Percentiles rank a stretch among this genome's conserved stretches.
These are phyloP conservation scores for Porodaedalea pini DNA, from an alignment of 1,284 basidiomycete species.

Conservation along the genomic window DNA sequence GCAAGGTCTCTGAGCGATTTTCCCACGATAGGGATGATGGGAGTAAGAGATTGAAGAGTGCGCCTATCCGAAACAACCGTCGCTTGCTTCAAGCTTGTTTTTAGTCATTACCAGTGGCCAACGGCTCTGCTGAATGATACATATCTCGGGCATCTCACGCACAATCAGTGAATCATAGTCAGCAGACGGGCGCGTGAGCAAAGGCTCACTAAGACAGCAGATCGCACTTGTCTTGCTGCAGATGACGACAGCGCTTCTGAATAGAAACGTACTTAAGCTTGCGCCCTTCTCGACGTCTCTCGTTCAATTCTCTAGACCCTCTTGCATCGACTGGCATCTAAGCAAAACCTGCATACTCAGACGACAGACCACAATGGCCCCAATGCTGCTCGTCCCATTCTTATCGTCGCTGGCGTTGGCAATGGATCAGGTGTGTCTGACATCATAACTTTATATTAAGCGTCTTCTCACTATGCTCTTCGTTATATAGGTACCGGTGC, in stretches of 20 bases:
- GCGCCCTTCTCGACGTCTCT: neutral
- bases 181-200: neutral
- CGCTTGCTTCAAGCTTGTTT: too few relatives aligned
- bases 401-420: conserved; percentile 16
- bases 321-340: neutral
- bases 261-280: neutral
- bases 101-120: neutral
- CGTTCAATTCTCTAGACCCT: neutral
- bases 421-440: conserved; percentile 15
- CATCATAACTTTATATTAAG: neutral
- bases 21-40: too few relatives aligned
- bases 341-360: neutral
- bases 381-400: conserved; percentile 6
- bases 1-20: too few relatives aligned
- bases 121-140: neutral
- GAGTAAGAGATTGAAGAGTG: too few relatives aligned
- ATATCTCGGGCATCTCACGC: neutral
- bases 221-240: neutral
- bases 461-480: neutral
- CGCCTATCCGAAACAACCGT: too few relatives aligned
- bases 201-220: neutral
- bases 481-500: conserved; percentile 17
- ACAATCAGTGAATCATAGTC: neutral
- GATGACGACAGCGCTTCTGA: neutral
- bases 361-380: neutral